Evolutionary conservation across 176 grass and related monocot species (phyloP), one percentile per base, ranked within the genome.

Genomic region (Hordeum vulgare): DNA sequence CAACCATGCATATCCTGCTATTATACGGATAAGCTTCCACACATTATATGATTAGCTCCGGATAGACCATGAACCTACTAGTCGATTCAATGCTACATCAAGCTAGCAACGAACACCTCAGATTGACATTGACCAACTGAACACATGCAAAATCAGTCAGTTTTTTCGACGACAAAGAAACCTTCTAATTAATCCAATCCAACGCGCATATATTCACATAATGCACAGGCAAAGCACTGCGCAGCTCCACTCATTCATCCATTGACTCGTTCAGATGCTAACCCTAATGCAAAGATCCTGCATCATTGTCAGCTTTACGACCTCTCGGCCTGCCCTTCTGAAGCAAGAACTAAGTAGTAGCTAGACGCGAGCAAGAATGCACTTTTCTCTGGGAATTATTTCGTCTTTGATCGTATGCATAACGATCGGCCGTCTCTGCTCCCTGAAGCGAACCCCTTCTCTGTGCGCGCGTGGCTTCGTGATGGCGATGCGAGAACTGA

Each of bases 361-460:
- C 53, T 21, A 56, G 66, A 84, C 57, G 75, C 81, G 44, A 42
- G 54, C 53, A 63, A 37, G 73, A 67, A 78, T 25, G 45, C 45
- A 36, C 83, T 82, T 83, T 86, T 61, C 59, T 36, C 70, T 60
- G 42, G 83, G 56, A 83, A 90, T 83, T 83, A 79, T 90, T 83
- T 66, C 74, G 21, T 70, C 17, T 66, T 49, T 78, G 83, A 90
- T 71, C 15, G 21, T 63, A 63, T 81, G 34, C 24, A 63, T 64
- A 69, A 37, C 17, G 87, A 69, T 81, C 72, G 15, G 15, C 61
- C 68, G 37, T 78, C 64, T 58, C 54, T 71, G 78, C 76, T 77
- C 23, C 78, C 65, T 53, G 33, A 58, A 89, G 76, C 66, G 11
- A 40, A 54, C 66, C 37, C 47, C 39, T 66, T 11, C 25, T 17